phyloP scores from a whole-genome alignment of 2,329 filamentous ascomycete genomes.

The Fusarium odoratissimum region DNA sequence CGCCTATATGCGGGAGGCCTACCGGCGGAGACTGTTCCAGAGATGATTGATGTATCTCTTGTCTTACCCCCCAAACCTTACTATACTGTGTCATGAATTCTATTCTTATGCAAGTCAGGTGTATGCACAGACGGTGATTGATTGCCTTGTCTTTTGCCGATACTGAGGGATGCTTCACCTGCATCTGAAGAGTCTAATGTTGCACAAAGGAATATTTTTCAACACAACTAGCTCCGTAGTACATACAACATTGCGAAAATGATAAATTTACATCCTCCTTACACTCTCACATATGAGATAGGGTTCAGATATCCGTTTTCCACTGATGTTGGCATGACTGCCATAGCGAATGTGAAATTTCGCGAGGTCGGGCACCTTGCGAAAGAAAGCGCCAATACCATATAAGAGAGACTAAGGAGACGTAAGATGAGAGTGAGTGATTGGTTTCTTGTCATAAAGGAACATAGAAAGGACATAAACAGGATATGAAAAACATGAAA shows the following conservation, averaged over 20 bases:
- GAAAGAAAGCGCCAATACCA: background rate
- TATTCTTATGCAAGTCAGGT: background rate
- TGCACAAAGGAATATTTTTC: background rate
- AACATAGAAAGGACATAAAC: too few relatives aligned
- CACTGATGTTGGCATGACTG: too few relatives aligned
- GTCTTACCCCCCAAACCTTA: background rate
- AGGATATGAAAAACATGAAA: background rate
- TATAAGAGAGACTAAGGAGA: background rate
- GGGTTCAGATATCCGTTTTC: background rate
- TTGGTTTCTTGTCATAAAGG: background rate
- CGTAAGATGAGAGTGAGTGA: background rate
- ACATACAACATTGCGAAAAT: background rate
- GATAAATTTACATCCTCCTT: background rate
- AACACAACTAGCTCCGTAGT: background rate
- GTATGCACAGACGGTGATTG: background rate
- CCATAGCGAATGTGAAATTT: background rate
- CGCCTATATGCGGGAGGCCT: slow-evolving; percentile 28
- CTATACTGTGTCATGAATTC: background rate
- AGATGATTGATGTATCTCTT: background rate
- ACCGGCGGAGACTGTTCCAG: background rate
- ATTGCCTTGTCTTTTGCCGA: background rate
- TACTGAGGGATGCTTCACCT: background rate
- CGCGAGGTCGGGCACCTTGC: background rate
- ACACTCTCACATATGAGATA: background rate
- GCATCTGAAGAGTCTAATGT: background rate